Conservation (phyloP, 2,329 filamentous ascomycete species). For the Aspergillaceae sp. region DNA sequence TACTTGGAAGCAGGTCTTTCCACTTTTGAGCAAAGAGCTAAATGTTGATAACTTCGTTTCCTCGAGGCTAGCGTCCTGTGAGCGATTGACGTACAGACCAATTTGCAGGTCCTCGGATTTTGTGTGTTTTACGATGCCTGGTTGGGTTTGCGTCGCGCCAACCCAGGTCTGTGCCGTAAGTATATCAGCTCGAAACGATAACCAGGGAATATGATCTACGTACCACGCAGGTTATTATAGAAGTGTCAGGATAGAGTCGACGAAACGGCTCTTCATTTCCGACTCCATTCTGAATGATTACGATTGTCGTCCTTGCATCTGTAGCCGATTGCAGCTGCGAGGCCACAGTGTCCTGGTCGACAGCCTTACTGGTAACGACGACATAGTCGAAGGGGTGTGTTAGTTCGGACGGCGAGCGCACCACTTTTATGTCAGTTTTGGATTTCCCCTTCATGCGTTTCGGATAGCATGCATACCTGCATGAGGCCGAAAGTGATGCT, state of each 20-base stretch:
- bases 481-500: constrained; percentile 23
- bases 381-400: constrained; percentile 26
- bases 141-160: constrained; percentile 43
- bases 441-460: background rate
- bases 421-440: constrained; percentile 18
- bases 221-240: constrained; percentile 37
- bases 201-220: constrained; percentile 13
- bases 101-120: constrained; percentile 49
- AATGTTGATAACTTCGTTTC: constrained; percentile 34
- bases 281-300: constrained; percentile 35
- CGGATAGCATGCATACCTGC: constrained; percentile 21
- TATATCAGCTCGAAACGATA: no score
- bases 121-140: constrained; percentile 44
- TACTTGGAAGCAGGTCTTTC: constrained; percentile 33
- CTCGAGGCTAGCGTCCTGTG: constrained; percentile 23
- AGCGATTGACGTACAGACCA: constrained; percentile 41
- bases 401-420: constrained; percentile 30
- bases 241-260: constrained; percentile 19
- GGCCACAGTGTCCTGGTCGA: constrained; percentile 34
- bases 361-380: constrained; percentile 35
- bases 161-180: constrained; percentile 31
- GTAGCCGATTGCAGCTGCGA: constrained; percentile 28
- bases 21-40: constrained; percentile 31
- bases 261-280: constrained; percentile 35
- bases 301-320: constrained; percentile 28